Base-by-base conservation (phyloP, 1,284 basidiomycete species). In the Termitomyces sp. region DNA sequence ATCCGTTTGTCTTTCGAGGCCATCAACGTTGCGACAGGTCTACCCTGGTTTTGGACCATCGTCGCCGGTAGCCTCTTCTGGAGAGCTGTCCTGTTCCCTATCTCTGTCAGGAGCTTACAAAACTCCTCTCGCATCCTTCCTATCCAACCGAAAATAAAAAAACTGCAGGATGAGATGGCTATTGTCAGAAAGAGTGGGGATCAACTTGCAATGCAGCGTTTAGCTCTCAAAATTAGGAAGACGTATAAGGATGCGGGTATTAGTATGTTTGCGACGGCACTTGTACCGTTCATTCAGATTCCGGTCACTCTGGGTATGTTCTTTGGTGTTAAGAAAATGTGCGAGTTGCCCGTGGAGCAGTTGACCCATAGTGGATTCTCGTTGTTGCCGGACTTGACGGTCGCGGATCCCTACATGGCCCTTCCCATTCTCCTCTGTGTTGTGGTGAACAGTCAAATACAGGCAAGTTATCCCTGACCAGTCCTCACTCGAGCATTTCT, bases 41-140 rank as follows among this genome's bases (percentile, higher is more conserved):
- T 94, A 54, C 90, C 92, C 2, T 94, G 92, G 92, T 92, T 92
- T 77, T 86, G 82, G 69, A 88, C 86, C 31, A 93, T 98, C 69
- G 73, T 92, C 33, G 73, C 77, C 5, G 83, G 88, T 45, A 87
- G 90, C 19, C 62, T 90, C 10, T 68, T 83, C 61, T 84, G 92
- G 71, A 88, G 92, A 36, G 56, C 83, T 5, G 60, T 80, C 33
- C 76, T 94, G 44, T 70, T 94, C 52, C 92, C 92, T 2, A 74
- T 93, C 62, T 74, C 84, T 30, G 71, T 95, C 56, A 73, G 78
- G 42, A 80, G 80, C 52, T 73, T 88, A 61, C 84, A 82, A 55
- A 86, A 88, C 67, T 78, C 84, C 6, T 82, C 86, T 2, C 79
- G 82, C n/a, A 76, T 98, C 33, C 67, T 81, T 71, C 62, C 88